Conservation (phyloP, 345 rosid species). For the Cardamine resedifolia region DNA sequence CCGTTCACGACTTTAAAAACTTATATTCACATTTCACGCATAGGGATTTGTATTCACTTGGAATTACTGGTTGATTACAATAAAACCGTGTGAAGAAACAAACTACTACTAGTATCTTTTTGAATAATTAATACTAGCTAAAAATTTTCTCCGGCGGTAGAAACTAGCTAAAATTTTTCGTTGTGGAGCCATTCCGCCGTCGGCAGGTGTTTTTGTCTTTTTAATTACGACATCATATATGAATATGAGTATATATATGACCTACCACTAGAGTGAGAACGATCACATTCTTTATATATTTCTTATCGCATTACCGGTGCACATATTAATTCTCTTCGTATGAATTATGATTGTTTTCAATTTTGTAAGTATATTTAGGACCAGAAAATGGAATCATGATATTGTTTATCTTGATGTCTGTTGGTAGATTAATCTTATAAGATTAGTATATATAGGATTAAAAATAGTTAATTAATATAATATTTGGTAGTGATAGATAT, state of each 20-base stretch:
- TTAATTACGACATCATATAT: slow-evolving; percentile 9
- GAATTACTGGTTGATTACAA: background rate
- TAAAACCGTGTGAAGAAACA: background rate
- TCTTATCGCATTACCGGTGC: background rate
- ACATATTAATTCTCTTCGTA: background rate
- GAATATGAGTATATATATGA: background rate
- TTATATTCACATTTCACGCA: background rate
- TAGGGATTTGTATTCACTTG: background rate
- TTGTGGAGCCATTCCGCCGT: slow-evolving; percentile 22
- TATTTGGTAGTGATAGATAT: background rate
- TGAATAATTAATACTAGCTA: background rate
- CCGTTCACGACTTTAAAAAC: background rate
- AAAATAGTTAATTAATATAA: background rate
- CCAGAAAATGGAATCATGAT: background rate
- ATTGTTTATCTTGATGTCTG: background rate
- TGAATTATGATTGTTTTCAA: background rate
- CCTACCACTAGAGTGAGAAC: slow-evolving; percentile 16
- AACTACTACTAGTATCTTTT: background rate
- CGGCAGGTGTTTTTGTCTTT: slow-evolving; percentile 16
- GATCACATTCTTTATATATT: slow-evolving; percentile 2
- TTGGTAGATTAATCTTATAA: no score
- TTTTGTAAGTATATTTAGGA: background rate
- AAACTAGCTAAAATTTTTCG: background rate
- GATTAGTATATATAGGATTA: no score
- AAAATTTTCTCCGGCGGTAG: no score